phyloP scores from a whole-genome alignment of 441 rosid genomes.

The Populus hybrid region DNA sequence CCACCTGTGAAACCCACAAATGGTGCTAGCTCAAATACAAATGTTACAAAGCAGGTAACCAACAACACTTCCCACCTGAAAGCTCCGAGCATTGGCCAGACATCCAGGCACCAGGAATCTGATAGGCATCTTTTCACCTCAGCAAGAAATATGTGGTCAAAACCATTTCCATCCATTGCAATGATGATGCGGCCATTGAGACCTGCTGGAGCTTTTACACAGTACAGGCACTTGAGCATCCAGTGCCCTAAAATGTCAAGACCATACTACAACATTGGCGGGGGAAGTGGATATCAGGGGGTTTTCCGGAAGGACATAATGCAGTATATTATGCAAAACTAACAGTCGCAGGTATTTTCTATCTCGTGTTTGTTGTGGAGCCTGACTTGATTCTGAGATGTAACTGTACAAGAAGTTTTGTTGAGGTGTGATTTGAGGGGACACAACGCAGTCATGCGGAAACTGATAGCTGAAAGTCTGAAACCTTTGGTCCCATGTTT shows the following conservation, averaged over 20 bases:
- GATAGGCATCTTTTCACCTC: conserved; percentile 55
- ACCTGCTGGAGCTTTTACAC: conserved; percentile 47
- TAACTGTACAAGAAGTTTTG: not conserved
- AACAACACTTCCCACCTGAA: conserved; percentile 34
- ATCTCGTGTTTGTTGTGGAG: not conserved
- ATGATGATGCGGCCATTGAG: conserved; percentile 58
- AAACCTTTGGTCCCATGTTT: not conserved
- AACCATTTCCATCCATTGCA: conserved; percentile 50
- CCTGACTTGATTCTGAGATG: not conserved
- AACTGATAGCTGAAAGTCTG: not conserved
- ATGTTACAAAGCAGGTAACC: conserved; percentile 35
- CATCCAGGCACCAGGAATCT: conserved; percentile 40
- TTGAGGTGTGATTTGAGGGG: not conserved
- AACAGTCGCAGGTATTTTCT: conserved; percentile 19
- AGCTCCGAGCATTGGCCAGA: conserved; percentile 30
- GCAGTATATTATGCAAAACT: conserved; percentile 60
- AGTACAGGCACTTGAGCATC: conserved; percentile 48
- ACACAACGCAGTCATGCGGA: not conserved
- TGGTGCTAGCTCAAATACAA: conserved; percentile 26
- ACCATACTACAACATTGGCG: conserved; percentile 19
- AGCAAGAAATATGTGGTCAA: conserved; percentile 40
- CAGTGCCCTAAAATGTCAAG: conserved; percentile 21
- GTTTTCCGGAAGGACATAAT: conserved; percentile 69
- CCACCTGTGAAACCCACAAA: conserved; percentile 26
- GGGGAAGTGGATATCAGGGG: conserved; percentile 30